These are phyloP conservation scores for Phytophthora sp. DNA, from an alignment of 352 stramenopile species.

Conservation along the genomic window DNA sequence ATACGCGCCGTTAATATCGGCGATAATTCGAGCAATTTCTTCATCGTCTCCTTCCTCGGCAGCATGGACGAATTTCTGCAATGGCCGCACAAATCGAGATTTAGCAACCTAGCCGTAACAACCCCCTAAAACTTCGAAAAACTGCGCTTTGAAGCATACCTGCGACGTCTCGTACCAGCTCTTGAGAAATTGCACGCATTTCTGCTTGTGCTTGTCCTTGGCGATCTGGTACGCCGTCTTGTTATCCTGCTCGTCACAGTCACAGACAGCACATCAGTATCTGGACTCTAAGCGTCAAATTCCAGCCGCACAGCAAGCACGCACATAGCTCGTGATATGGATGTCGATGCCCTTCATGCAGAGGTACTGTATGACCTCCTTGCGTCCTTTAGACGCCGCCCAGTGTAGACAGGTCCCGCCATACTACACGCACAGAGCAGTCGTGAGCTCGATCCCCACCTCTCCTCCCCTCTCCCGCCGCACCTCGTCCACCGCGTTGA, in stretches of 20 bases:
- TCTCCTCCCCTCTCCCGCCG: background rate
- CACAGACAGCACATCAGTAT: background rate
- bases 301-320: constrained; percentile 13
- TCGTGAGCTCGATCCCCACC: too few species aligned
- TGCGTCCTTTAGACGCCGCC: constrained; percentile 82
- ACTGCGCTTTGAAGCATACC: constrained; percentile 53
- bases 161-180: constrained; percentile 90
- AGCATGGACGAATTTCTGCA: constrained; percentile 82
- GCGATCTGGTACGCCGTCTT: constrained; percentile 89
- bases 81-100: too few species aligned
- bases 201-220: constrained; percentile 90
- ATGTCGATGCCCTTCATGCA: constrained; percentile 91
- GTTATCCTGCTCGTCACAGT: constrained; percentile 64
- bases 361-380: constrained; percentile 89
- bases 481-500: constrained; percentile 89
- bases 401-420: constrained; percentile 86
- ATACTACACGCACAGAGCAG: constrained; percentile 56
- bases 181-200: constrained; percentile 88
- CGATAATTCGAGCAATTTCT: constrained; percentile 79
- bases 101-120: too few species aligned
- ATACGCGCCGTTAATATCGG: constrained; percentile 81
- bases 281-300: background rate
- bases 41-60: constrained; percentile 85
- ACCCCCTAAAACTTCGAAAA: background rate
- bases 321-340: constrained; percentile 89